These are phyloP conservation scores for Monilinia vaccinii-corymbosi DNA, from an alignment of 2,329 filamentous ascomycete genomes.

Conservation along the genomic window DNA sequence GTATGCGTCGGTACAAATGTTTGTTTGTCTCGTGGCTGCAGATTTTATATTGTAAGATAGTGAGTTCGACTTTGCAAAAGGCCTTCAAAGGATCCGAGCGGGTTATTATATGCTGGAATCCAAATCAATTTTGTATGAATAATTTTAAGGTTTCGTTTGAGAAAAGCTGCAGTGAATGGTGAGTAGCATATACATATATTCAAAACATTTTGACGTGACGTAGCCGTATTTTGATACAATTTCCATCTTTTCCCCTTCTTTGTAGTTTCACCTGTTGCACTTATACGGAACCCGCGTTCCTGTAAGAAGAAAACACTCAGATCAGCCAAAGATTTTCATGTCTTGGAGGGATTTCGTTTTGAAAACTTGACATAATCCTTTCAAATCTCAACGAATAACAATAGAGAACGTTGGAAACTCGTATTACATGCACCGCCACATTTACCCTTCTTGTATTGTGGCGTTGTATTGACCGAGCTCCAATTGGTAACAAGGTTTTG, in stretches of 20 bases:
- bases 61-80: not conserved
- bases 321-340: not conserved
- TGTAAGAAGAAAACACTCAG: not conserved
- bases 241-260: not conserved
- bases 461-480: not conserved
- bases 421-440: not conserved
- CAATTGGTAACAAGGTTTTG: not conserved
- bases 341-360: not conserved
- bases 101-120: not conserved
- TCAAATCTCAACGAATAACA: not conserved
- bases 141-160: not conserved
- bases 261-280: not conserved
- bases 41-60: not conserved
- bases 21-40: not conserved
- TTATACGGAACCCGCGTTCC: not conserved
- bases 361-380: not conserved
- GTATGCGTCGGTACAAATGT: not conserved
- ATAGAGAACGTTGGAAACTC: not conserved
- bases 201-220: not conserved
- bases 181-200: not conserved
- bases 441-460: not conserved
- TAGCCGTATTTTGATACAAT: not conserved
- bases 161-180: not conserved
- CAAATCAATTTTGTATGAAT: not conserved
- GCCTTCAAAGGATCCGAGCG: not conserved